These are phyloP conservation scores for Dichomitus squalens DNA, from an alignment of 1,284 basidiomycete genomes.

Conservation along the genomic window DNA sequence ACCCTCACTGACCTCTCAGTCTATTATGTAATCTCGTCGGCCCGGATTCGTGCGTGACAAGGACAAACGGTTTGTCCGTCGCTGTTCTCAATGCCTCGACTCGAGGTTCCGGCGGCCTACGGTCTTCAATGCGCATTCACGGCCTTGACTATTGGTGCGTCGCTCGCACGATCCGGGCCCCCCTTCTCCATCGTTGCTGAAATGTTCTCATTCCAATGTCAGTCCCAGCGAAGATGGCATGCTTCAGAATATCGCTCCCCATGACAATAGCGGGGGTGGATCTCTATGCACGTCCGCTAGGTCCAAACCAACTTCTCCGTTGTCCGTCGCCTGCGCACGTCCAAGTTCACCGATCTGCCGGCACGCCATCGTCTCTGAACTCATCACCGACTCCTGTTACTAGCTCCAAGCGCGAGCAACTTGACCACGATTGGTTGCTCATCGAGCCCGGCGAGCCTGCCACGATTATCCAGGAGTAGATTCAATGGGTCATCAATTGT, in stretches of 20 bases:
- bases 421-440: constrained; percentile 80
- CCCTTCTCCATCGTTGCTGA: constrained; percentile 12
- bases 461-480: constrained; percentile 72
- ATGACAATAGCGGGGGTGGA: constrained; percentile 85
- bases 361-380: constrained; percentile 72
- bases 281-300: constrained; percentile 66
- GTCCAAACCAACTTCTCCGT: not conserved
- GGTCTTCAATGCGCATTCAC: constrained; percentile 73
- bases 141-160: constrained; percentile 86
- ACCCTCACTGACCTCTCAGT: too few relatives aligned
- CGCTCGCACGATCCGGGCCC: constrained; percentile 7
- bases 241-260: constrained; percentile 84
- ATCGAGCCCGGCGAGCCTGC: constrained; percentile 60
- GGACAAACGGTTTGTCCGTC: not conserved
- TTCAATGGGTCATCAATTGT: constrained; percentile 71
- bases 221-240: constrained; percentile 89
- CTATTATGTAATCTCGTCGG: too few relatives aligned
- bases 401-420: constrained; percentile 84
- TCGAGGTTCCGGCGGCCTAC: constrained; percentile 64
- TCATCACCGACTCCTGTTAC: constrained; percentile 87
- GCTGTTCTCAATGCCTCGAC: constrained; percentile 32
- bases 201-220: constrained; percentile 44
- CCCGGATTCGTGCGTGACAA: too few relatives aligned
- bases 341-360: constrained; percentile 84
- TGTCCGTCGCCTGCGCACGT: not conserved